Evolutionary conservation across 257 asterid species (phyloP).

Genomic region (Jaltomata sinuosa): DNA sequence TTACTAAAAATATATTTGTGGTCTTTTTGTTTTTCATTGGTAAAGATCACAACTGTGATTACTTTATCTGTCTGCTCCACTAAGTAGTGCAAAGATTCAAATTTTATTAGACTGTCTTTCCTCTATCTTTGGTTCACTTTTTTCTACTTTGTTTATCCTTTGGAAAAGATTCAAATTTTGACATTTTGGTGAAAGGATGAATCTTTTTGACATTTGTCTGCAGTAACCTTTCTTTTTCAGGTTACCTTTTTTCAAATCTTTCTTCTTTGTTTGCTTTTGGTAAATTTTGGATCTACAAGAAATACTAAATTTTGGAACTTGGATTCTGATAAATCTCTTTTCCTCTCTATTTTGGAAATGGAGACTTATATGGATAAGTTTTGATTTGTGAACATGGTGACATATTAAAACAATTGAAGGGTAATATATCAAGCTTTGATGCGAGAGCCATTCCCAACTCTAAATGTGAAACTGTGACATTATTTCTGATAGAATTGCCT

Average conservation of each 20-base stretch:
- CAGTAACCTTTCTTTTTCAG: background rate
- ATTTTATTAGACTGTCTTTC: conserved; percentile 7
- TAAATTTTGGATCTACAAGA: background rate
- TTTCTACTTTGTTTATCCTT: background rate
- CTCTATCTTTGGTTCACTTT: background rate
- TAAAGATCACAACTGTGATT: background rate
- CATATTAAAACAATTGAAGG: background rate
- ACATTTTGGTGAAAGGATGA: background rate
- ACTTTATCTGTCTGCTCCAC: conserved; percentile 26
- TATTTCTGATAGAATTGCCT: too few species aligned
- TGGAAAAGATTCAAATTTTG: background rate
- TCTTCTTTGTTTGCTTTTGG: too few species aligned
- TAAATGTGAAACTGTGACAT: too few species aligned
- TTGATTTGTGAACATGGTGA: background rate
- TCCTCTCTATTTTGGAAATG: background rate
- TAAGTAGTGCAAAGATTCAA: conserved; percentile 19
- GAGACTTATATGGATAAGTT: background rate
- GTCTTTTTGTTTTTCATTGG: background rate
- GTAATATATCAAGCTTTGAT: conserved; percentile 12
- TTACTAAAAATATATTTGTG: background rate
- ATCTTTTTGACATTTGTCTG: background rate
- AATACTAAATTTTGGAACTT: background rate
- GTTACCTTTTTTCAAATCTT: background rate
- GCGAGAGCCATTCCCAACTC: too few species aligned
- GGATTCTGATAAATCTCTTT: background rate